Conservation (phyloP, 2,329 filamentous ascomycete species). For the Colletotrichum phormii region DNA sequence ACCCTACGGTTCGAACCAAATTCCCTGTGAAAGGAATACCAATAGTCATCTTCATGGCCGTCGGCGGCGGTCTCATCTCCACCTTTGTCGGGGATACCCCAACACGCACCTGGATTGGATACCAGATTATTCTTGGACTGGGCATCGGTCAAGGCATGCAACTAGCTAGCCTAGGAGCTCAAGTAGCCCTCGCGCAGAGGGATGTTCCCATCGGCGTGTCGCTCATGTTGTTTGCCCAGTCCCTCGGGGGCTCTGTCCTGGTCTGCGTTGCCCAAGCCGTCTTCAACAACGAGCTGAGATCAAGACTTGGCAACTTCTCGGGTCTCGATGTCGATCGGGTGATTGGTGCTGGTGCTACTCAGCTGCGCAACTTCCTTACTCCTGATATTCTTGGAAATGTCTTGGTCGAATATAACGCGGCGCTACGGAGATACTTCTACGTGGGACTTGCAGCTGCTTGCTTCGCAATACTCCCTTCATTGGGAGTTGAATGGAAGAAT, state of each 20-base stretch:
- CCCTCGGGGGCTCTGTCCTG: slow-evolving; percentile 58
- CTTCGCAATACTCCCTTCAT: slow-evolving; percentile 62
- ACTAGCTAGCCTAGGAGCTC: too few species aligned
- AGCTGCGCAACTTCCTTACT: slow-evolving; percentile 60
- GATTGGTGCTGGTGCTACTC: slow-evolving; percentile 51
- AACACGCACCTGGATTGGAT: too few species aligned
- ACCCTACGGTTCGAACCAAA: too few species aligned
- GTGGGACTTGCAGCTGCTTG: slow-evolving; percentile 62
- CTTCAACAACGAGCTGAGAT: slow-evolving; percentile 59
- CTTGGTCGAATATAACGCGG: slow-evolving; percentile 63
- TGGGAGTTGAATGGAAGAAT: slow-evolving; percentile 74
- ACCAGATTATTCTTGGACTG: too few species aligned
- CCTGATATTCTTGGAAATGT: slow-evolving; percentile 6
- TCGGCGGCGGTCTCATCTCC: slow-evolving; percentile 56
- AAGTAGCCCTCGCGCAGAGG: too few species aligned
- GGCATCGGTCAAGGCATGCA: too few species aligned
- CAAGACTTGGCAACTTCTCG: slow-evolving; percentile 50
- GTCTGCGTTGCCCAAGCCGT: slow-evolving; percentile 63
- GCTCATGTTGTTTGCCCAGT: slow-evolving; percentile 56
- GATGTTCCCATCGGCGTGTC: too few species aligned
- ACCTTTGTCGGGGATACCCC: slow-evolving; percentile 48
- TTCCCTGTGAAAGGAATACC: too few species aligned
- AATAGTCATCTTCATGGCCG: slow-evolving; percentile 46
- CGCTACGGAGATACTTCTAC: slow-evolving; percentile 55
- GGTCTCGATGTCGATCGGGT: slow-evolving; percentile 47